Percentiles rank a stretch among this genome's conserved stretches.
Evolutionary conservation across 2,329 filamentous ascomycete species (phyloP).

Genomic region (Aspergillus oerlinghausenensis): DNA sequence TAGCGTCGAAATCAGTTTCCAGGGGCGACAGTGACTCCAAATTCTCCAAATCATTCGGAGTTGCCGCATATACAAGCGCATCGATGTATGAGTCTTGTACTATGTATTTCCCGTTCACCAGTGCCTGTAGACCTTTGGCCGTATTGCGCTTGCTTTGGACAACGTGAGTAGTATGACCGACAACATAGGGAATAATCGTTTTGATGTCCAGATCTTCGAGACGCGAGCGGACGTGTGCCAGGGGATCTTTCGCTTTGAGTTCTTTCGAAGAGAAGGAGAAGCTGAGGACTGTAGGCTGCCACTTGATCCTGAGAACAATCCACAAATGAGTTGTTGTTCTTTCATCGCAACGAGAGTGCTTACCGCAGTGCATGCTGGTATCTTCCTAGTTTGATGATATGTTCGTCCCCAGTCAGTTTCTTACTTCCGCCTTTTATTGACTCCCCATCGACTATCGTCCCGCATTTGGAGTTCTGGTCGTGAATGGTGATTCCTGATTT

Average conservation of each 20-base stretch:
- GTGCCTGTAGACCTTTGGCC: conserved; percentile 75
- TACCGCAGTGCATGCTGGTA: conserved; percentile 54
- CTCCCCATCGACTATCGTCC: conserved; percentile 71
- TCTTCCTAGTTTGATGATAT: conserved; percentile 67
- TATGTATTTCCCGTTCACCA: conserved; percentile 75
- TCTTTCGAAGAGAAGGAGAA: conserved; percentile 73
- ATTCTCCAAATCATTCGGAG: conserved; percentile 46
- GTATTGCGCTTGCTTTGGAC: conserved; percentile 88
- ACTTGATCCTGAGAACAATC: conserved; percentile 58
- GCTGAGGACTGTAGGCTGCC: conserved; percentile 75
- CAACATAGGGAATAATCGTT: conserved; percentile 67
- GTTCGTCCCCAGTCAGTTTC: conserved; percentile 53
- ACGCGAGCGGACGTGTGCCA: conserved; percentile 57
- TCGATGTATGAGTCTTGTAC: conserved; percentile 71
- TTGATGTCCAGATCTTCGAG: conserved; percentile 90
- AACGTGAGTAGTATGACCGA: conserved; percentile 74
- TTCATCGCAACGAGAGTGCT: neutral
- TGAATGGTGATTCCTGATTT: conserved; percentile 69
- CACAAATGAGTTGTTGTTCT: conserved; percentile 4
- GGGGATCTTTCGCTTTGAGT: conserved; percentile 58
- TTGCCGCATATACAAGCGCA: conserved; percentile 61
- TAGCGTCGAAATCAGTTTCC: conserved; percentile 71
- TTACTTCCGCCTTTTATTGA: conserved; percentile 61
- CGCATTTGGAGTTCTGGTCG: conserved; percentile 79
- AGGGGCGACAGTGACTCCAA: conserved; percentile 54